Conservation (phyloP, 148 eudicot genomes). For the Rhododendron williamsianum region DNA sequence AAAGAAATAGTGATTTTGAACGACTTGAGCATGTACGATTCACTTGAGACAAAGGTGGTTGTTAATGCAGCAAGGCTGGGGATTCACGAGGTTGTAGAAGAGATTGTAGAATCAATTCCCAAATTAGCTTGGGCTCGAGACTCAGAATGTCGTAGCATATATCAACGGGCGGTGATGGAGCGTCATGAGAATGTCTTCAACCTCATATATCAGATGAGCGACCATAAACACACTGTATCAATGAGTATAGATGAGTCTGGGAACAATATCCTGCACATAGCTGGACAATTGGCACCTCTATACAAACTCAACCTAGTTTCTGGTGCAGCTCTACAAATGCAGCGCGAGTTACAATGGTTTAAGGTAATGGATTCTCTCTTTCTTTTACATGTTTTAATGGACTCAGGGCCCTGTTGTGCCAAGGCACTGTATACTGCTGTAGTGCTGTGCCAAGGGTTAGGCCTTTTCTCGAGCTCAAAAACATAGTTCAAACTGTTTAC, state of each 20-base stretch:
- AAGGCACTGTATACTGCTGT: too few relatives aligned
- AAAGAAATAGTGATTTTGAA: background rate
- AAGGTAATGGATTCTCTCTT: background rate
- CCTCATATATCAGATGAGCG: slow-evolving; percentile 23
- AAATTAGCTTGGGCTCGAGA: slow-evolving; percentile 26
- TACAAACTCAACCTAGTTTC: slow-evolving; percentile 15
- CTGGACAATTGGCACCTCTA: slow-evolving; percentile 10
- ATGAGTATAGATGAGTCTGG: background rate
- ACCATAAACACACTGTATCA: slow-evolving; percentile 16
- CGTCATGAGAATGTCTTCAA: slow-evolving; percentile 26
- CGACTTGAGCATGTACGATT: background rate
- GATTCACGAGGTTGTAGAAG: slow-evolving; percentile 21
- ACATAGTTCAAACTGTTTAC: too few relatives aligned
- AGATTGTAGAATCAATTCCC: slow-evolving; percentile 14
- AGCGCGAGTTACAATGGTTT: slow-evolving; percentile 21
- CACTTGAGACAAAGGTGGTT: background rate
- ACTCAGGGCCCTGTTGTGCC: too few relatives aligned
- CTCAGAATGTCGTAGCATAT: slow-evolving; percentile 1
- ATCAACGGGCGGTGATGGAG: slow-evolving; percentile 23
- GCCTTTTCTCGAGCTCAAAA: too few relatives aligned
- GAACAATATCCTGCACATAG: slow-evolving; percentile 23
- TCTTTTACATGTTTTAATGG: too few relatives aligned
- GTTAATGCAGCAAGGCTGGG: slow-evolving; percentile 21
- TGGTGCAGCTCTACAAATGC: slow-evolving; percentile 30
- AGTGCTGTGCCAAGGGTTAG: too few relatives aligned